phyloP scores from a whole-genome alignment of 1,284 basidiomycete genomes.

The Pseudomicrostroma phylloplanum region DNA sequence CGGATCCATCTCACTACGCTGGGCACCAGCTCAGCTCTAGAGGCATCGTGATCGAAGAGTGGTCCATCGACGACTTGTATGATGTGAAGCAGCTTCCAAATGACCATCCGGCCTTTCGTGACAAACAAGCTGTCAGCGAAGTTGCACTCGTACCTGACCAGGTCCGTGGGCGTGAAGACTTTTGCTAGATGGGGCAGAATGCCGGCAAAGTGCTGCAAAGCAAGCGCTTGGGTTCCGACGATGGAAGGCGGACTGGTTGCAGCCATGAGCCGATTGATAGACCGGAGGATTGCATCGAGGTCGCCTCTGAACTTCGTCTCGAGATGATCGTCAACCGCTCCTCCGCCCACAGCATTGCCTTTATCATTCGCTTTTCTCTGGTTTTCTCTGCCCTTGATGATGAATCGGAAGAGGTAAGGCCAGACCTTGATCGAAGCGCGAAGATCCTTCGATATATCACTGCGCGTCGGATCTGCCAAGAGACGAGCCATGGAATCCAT shows the following conservation, averaged over 20 bases:
- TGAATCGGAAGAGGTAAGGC: slow-evolving; percentile 92
- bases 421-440: slow-evolving; percentile 89
- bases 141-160: slow-evolving; percentile 59
- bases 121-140: slow-evolving; percentile 79
- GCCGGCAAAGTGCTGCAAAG: slow-evolving; percentile 83
- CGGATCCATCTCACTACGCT: slow-evolving; percentile 87
- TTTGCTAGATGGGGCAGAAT: slow-evolving; percentile 71
- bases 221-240: slow-evolving; percentile 78
- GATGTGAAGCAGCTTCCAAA: slow-evolving; percentile 90
- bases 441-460: slow-evolving; percentile 69
- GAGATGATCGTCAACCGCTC: slow-evolving; percentile 75
- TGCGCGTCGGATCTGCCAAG: slow-evolving; percentile 65
- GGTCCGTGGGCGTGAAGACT: slow-evolving; percentile 37
- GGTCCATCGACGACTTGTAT: slow-evolving; percentile 81
- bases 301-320: slow-evolving; percentile 73
- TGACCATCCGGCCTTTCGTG: slow-evolving; percentile 74
- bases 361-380: slow-evolving; percentile 67
- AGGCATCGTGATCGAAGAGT: slow-evolving; percentile 74
- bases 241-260: slow-evolving; percentile 70
- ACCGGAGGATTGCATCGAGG: slow-evolving; percentile 59
- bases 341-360: slow-evolving; percentile 56
- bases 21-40: slow-evolving; percentile 75
- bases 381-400: slow-evolving; percentile 76
- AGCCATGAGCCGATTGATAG: slow-evolving; percentile 84
- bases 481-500: slow-evolving; percentile 71